Base-by-base conservation (phyloP, 306 rosid genomes). In the Sindora glabra region DNA sequence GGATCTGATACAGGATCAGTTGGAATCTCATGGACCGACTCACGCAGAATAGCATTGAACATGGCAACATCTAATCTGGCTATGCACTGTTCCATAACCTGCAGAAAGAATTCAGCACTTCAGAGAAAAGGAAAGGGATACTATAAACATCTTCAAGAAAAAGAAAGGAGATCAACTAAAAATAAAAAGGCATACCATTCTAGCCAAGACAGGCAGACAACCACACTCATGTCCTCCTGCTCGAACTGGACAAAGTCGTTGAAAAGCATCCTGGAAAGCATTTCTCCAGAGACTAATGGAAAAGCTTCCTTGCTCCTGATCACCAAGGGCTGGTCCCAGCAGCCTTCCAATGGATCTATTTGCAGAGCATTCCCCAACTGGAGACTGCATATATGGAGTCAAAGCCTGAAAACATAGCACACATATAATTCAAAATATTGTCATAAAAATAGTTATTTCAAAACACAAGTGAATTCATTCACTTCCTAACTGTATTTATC, bases 151-250 rank as follows among this genome's bases (percentile, higher is more conserved):
- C 45, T 56, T 27, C 10, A 8, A 40, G 50, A 56, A 51, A n/a
- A 60, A 42, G 63, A 23, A 11, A 59, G 52, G 68, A 32, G 58
- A 41, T 30, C 37, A 29, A 34, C 3, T 14, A 41, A 15, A n/a
- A 26, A 12, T 10, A 60, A 53, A 29, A 51, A 58, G 41, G 5
- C 77, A 37, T 65, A 92, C 99, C 95, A 80, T 80, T 85, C 87
- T 86, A 32, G 89, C 73, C 76, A 92, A 64, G 32, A 89, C 85
- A 27, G 96, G 94, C 77, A 92, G 78, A 75, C 97, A 92, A 66
- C 99, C 99, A 80, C 99, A 92, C 72, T 78, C 85, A 17, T 92
- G 99, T n/a, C 94, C 97, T 48, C 89, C 92, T 21, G 97, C 96
- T 57, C 87, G 86, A 73, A 92, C 80, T n/a, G 99, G 99, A 73